Conservation (phyloP, 768 basidiomycete genomes). For the Albatrellus ellisii region DNA sequence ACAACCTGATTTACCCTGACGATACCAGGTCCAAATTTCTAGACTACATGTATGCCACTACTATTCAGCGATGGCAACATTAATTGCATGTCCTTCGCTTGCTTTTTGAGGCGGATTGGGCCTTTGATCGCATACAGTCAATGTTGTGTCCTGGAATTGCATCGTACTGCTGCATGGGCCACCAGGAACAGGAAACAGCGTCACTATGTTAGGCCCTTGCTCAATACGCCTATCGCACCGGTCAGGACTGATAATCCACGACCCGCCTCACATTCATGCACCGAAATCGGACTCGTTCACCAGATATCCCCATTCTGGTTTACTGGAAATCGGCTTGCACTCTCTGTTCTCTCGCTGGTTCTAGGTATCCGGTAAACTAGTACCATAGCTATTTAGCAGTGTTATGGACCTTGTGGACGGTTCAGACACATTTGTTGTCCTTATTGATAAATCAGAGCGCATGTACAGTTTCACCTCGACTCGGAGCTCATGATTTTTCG, state of each 20-base stretch:
- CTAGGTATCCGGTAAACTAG: conserved; percentile 96
- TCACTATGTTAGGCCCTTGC: conserved; percentile 89
- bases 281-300: conserved; percentile 1
- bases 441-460: conserved; percentile 54
- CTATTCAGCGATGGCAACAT: conserved; percentile 83
- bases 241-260: conserved; percentile 25
- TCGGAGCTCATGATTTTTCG: no score
- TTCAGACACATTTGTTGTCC: conserved; percentile 83
- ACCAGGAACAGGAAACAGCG: conserved; percentile 95
- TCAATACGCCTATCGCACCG: conserved; percentile 80
- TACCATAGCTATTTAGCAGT: conserved; percentile 80
- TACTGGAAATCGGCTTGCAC: conserved; percentile 97
- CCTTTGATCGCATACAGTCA: conserved; percentile 39
- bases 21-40: conserved; percentile 80
- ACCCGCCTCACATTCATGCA: not conserved
- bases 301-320: conserved; percentile 76
- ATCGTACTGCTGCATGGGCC: conserved; percentile 92
- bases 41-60: conserved; percentile 93
- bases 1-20: conserved; percentile 72
- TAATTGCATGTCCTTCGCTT: conserved; percentile 44
- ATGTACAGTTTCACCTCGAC: no score
- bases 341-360: conserved; percentile 99
- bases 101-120: no score
- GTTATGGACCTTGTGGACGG: conserved; percentile 90
- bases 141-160: conserved; percentile 92